A percentile compares a stretch with the other conserved stretches of the same genome.
phyloP scores from a whole-genome alignment of 2,329 filamentous ascomycete species.

The Fusarium sp. region DNA sequence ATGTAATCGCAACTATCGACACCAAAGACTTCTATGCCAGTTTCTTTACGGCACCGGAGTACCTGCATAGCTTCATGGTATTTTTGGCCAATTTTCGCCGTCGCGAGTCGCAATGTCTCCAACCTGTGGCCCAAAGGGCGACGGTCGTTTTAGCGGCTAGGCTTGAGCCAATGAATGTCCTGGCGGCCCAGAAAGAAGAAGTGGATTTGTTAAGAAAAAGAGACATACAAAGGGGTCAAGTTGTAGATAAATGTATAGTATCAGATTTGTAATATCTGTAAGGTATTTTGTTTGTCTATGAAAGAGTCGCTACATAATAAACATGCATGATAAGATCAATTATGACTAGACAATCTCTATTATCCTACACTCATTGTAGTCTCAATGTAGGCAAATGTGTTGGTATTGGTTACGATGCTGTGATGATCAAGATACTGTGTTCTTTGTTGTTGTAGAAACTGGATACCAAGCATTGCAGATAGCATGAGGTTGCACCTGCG shows the following conservation, averaged over 20 bases:
- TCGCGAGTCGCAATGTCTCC: conserved; percentile 39
- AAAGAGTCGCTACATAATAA: no score
- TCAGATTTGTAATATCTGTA: background rate
- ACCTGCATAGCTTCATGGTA: conserved; percentile 39
- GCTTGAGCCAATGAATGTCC: conserved; percentile 6
- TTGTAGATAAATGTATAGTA: background rate
- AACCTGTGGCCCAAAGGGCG: conserved; percentile 22
- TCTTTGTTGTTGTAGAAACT: no score
- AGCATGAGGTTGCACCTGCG: no score
- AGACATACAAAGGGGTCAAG: background rate
- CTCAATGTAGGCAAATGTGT: no score
- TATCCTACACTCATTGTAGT: no score
- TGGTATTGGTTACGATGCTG: no score
- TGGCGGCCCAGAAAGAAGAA: background rate
- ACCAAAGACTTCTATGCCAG: conserved; percentile 5
- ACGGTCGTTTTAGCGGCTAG: conserved; percentile 13
- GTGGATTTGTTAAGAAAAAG: background rate
- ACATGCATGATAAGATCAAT: no score
- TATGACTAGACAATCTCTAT: no score
- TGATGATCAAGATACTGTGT: no score
- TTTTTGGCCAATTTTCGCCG: conserved; percentile 41
- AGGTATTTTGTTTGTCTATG: background rate
- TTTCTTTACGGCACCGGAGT: conserved; percentile 16
- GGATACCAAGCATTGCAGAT: no score
- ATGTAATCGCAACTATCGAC: conserved; percentile 24